Conservation (phyloP, 2,329 filamentous ascomycete genomes). For the Pseudogymnoascus sp. region DNA sequence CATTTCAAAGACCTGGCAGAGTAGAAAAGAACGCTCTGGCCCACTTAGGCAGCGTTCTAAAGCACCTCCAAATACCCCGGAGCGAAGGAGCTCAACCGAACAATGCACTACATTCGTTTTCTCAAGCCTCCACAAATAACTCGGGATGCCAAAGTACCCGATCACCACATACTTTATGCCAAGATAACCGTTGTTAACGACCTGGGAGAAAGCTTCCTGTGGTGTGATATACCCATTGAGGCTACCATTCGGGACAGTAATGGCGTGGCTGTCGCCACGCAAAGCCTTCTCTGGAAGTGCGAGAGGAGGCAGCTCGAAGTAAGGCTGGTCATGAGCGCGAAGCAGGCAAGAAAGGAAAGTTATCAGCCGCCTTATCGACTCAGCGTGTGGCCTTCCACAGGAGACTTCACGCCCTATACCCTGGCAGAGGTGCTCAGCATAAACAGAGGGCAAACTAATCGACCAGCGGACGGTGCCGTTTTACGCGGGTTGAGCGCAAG, state of each 20-base stretch:
- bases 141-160: conserved; percentile 21
- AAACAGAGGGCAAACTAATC: conserved; percentile 4
- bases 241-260: background rate
- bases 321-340: background rate
- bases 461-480: conserved; percentile 5
- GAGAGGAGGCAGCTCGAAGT: background rate
- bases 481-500: background rate
- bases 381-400: conserved; percentile 3
- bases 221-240: conserved; percentile 14
- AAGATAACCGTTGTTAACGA: conserved; percentile 60
- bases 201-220: conserved; percentile 56
- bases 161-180: conserved; percentile 29
- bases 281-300: conserved; percentile 1
- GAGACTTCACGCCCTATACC: conserved; percentile 15
- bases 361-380: background rate
- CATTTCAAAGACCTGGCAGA: background rate
- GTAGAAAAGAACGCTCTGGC: background rate
- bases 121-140: conserved; percentile 50
- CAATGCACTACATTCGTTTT: conserved; percentile 60
- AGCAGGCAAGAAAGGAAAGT: background rate
- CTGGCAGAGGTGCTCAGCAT: background rate
- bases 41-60: background rate
- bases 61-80: background rate
- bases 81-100: background rate
- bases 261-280: background rate